These are phyloP conservation scores for Megacollybia marginata DNA, from an alignment of 768 basidiomycete genomes.

Conservation along the genomic window DNA sequence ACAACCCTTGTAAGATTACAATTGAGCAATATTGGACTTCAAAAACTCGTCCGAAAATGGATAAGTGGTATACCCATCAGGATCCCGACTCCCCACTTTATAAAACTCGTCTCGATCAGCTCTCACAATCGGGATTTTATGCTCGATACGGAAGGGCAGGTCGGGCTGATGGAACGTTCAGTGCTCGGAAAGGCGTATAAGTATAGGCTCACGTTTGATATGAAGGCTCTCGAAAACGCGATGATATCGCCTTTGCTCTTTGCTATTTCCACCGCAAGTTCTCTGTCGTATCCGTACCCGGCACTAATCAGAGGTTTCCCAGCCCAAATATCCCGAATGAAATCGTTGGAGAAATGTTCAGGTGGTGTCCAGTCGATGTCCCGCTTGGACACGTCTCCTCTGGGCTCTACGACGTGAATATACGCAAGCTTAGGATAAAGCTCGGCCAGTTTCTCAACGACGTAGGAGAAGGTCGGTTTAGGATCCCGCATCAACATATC, in stretches of 20 bases:
- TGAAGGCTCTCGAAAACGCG: conserved; percentile 28
- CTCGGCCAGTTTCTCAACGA: no score
- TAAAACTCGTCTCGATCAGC: conserved; percentile 22
- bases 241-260: conserved; percentile 22
- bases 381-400: neutral
- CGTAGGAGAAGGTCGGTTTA: no score
- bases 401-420: conserved; percentile 24
- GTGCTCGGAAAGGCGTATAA: neutral
- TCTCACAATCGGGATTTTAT: conserved; percentile 17
- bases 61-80: conserved; percentile 24
- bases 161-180: conserved; percentile 19
- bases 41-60: conserved; percentile 11
- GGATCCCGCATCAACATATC: neutral
- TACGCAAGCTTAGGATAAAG: conserved; percentile 27
- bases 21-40: no score
- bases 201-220: conserved; percentile 26
- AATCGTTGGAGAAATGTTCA: conserved; percentile 20
- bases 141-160: conserved; percentile 20
- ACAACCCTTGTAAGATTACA: no score
- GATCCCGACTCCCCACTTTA: conserved; percentile 10
- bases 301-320: conserved; percentile 23
- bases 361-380: neutral
- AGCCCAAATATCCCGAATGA: conserved; percentile 29
- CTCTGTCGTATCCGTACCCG: conserved; percentile 23
- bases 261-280: conserved; percentile 20